A percentile compares a stretch with the other conserved stretches of the same genome.
These are phyloP conservation scores for Prunus mongolica DNA, from an alignment of 306 rosid species.

Conservation along the genomic window DNA sequence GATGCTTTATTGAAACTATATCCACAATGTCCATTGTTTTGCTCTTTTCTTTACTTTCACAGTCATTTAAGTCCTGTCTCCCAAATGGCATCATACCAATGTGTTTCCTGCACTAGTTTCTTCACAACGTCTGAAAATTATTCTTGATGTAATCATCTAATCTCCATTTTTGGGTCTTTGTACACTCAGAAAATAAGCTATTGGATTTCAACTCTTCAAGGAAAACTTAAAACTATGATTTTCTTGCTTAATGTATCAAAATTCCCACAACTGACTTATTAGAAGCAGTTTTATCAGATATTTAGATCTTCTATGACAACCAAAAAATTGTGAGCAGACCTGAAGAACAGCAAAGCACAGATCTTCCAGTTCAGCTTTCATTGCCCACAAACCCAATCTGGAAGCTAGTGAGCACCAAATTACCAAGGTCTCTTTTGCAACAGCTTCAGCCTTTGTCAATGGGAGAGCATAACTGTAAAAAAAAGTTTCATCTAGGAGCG, in stretches of 20 bases:
- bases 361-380: slow-evolving; percentile 96
- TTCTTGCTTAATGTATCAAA: not conserved
- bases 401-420: slow-evolving; percentile 99
- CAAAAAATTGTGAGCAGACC: slow-evolving; percentile 42
- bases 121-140: not conserved
- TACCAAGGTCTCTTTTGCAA: slow-evolving; percentile 88
- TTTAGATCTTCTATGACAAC: slow-evolving; percentile 2
- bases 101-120: not conserved
- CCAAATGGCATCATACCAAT: not conserved
- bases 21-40: not conserved
- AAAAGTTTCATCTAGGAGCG: slow-evolving; percentile 19
- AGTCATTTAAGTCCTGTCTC: not conserved
- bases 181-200: not conserved
- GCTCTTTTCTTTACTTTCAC: not conserved
- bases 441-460: slow-evolving; percentile 83
- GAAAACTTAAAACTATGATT: not conserved
- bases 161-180: not conserved
- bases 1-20: not conserved
- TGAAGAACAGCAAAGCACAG: slow-evolving; percentile 92
- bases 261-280: not conserved
- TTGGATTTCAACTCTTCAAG: not conserved
- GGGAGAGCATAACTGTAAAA: slow-evolving; percentile 77
- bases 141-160: not conserved
- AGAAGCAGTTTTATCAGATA: not conserved
- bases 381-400: slow-evolving; percentile 91